Percentiles rank a stretch among this genome's conserved stretches.
These are phyloP conservation scores for Euclidium syriacum DNA, from an alignment of 345 rosid species.

Conservation along the genomic window DNA sequence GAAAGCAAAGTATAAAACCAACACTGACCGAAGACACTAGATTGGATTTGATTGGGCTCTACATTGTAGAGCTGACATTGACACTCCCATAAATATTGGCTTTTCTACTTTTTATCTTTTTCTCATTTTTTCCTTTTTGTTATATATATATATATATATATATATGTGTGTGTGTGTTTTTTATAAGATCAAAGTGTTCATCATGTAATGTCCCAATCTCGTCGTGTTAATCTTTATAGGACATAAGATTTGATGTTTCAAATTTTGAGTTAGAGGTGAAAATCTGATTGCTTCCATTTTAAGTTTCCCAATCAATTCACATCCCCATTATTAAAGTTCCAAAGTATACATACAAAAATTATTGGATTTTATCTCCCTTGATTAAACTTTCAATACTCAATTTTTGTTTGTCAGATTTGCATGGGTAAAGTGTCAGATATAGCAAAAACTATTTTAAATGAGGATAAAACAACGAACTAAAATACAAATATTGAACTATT, in stretches of 20 bases:
- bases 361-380: neutral
- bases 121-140: neutral
- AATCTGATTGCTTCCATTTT: constrained; percentile 15
- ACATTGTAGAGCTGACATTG: constrained; percentile 28
- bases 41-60: constrained; percentile 33
- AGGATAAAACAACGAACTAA: no score
- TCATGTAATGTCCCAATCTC: constrained; percentile 20
- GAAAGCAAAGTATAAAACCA: constrained; percentile 14
- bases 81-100: constrained; percentile 35
- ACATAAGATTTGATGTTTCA: constrained; percentile 28
- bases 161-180: neutral
- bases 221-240: constrained; percentile 26
- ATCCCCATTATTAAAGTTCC: neutral
- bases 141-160: neutral
- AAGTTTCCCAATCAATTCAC: constrained; percentile 18
- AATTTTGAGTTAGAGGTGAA: constrained; percentile 7
- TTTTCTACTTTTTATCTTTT: constrained; percentile 18
- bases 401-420: no score
- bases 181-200: constrained; percentile 12
- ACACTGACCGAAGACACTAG: constrained; percentile 17
- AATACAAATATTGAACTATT: no score
- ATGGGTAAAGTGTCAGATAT: no score
- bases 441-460: no score
- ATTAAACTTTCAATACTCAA: neutral
- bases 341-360: neutral